phyloP scores from a whole-genome alignment of 805 yeast genomes.

The Metschnikowia bowlesiae region DNA sequence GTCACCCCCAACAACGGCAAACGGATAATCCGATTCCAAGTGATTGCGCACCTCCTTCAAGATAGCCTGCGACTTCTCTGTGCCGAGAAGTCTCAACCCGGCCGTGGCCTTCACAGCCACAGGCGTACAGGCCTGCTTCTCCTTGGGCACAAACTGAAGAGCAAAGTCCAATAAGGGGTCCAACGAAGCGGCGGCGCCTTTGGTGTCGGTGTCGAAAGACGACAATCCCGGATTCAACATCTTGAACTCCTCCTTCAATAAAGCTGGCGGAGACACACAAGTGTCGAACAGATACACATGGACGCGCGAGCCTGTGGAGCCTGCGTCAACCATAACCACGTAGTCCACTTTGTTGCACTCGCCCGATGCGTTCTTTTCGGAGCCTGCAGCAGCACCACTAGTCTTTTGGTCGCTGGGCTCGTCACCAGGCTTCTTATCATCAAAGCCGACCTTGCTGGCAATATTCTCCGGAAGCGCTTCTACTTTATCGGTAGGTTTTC shows the following conservation, averaged over 20 bases:
- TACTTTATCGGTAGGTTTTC: not conserved
- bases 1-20: constrained; percentile 81
- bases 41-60: constrained; percentile 72
- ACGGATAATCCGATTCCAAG: constrained; percentile 78
- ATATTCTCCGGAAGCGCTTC: not conserved
- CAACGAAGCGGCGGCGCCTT: constrained; percentile 84
- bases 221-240: constrained; percentile 93
- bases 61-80: constrained; percentile 64
- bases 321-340: constrained; percentile 96
- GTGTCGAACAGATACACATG: constrained; percentile 91
- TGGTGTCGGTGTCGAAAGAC: constrained; percentile 71
- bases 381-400: not conserved
- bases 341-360: constrained; percentile 48
- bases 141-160: constrained; percentile 67
- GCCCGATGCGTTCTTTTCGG: not conserved
- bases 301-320: constrained; percentile 94
- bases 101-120: constrained; percentile 98
- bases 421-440: not conserved
- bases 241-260: constrained; percentile 74
- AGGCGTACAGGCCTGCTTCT: constrained; percentile 77
- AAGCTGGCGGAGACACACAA: constrained; percentile 77
- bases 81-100: constrained; percentile 84
- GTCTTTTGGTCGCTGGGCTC: not conserved
- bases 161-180: constrained; percentile 81
- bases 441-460: constrained; percentile 2